A percentile compares a stretch with the other conserved stretches of the same genome.
Conservation (phyloP, 2,329 filamentous ascomycete genomes). For the Diaporthe citriasiana region DNA sequence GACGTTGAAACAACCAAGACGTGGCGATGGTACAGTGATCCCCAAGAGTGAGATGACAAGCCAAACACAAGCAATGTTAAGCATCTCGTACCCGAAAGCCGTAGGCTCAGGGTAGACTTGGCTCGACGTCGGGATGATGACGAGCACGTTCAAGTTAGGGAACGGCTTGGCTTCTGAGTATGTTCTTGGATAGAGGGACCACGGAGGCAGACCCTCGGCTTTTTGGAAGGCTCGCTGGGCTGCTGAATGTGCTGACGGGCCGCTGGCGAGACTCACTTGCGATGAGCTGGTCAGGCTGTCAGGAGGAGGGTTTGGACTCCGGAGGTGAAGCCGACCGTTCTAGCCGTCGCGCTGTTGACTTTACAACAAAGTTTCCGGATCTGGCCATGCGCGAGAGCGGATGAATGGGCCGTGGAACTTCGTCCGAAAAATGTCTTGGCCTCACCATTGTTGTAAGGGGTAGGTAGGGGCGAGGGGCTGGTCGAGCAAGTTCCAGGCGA, state of each 20-base stretch:
- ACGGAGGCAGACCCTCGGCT: not conserved
- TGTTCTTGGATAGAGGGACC: not conserved
- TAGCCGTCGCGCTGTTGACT: slow-evolving; percentile 1
- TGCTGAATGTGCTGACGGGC: not conserved
- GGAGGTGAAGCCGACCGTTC: not conserved
- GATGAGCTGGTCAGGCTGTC: not conserved
- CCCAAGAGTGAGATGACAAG: slow-evolving; percentile 25
- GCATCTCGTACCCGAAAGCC: slow-evolving; percentile 23
- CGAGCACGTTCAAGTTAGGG: not conserved
- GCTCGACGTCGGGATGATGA: slow-evolving; percentile 16
- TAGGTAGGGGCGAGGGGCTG: slow-evolving; percentile 19
- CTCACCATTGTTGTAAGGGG: slow-evolving; percentile 28
- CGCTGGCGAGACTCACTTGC: slow-evolving; percentile 5
- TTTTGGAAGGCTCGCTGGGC: not conserved
- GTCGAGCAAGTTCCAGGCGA: slow-evolving; percentile 23
- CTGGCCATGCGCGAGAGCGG: not conserved
- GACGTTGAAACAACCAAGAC: slow-evolving; percentile 34
- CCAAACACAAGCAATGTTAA: slow-evolving; percentile 25
- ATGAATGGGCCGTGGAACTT: slow-evolving; percentile 18
- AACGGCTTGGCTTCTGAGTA: not conserved
- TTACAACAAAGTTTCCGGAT: slow-evolving; percentile 22
- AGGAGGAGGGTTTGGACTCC: not conserved
- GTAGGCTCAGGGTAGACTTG: slow-evolving; percentile 13
- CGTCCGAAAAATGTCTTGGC: slow-evolving; percentile 18
- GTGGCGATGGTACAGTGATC: slow-evolving; percentile 4